Evolutionary conservation across 163 green algal genomes (phyloP).

Genomic region (Trebouxia gelatinosa): DNA sequence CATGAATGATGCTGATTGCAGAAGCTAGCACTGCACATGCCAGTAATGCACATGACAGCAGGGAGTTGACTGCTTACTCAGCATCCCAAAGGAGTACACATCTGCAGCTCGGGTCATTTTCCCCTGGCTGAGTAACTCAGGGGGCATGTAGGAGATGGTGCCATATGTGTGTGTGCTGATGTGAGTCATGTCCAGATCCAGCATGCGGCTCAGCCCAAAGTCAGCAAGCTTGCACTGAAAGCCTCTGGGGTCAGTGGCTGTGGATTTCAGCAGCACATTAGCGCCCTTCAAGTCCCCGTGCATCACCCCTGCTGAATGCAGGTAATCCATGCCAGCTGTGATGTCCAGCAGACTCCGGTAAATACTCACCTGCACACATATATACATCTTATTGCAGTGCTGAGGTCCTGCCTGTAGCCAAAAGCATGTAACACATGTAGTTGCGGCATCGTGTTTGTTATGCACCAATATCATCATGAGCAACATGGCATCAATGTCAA

Average conservation of each 20-base stretch:
- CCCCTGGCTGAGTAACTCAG: slow-evolving; percentile 42
- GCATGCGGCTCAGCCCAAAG: slow-evolving; percentile 39
- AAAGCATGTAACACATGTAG: too few relatives aligned
- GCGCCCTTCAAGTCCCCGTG: slow-evolving; percentile 70
- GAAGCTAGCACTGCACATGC: too few relatives aligned
- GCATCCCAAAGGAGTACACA: slow-evolving; percentile 53
- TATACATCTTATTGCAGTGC: too few relatives aligned
- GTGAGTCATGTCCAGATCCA: slow-evolving; percentile 34
- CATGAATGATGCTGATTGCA: too few relatives aligned
- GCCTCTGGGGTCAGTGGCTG: slow-evolving; percentile 35
- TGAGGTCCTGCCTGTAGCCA: too few relatives aligned
- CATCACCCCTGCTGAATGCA: slow-evolving; percentile 65
- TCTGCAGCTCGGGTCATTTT: slow-evolving; percentile 43
- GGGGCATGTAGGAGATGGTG: slow-evolving; percentile 45
- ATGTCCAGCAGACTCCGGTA: slow-evolving; percentile 55
- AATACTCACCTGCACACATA: slow-evolving; percentile 11
- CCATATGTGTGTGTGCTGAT: slow-evolving; percentile 41
- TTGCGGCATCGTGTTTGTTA: too few relatives aligned
- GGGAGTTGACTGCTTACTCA: slow-evolving; percentile 29
- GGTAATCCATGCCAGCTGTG: slow-evolving; percentile 61
- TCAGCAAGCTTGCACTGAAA: slow-evolving; percentile 40
- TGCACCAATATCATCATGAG: too few relatives aligned
- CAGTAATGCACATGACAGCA: background rate
- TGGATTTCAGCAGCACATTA: slow-evolving; percentile 44
- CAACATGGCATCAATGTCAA: too few relatives aligned